A percentile compares a stretch with the other conserved stretches of the same genome.
Evolutionary conservation across 2,329 filamentous ascomycete species (phyloP).

Genomic region (Talaromyces sp.): DNA sequence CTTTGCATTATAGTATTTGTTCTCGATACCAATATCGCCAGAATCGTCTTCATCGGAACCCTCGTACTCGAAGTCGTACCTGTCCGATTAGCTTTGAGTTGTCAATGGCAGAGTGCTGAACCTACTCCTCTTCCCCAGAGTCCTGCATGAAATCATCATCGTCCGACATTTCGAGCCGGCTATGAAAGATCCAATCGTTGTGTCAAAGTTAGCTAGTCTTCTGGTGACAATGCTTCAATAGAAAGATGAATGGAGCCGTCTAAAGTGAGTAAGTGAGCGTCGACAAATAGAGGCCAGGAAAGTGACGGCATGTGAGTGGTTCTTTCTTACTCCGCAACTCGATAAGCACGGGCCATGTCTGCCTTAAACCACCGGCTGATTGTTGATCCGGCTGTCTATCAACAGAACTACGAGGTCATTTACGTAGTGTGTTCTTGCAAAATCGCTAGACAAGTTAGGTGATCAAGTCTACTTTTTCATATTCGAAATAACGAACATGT

Average conservation of each 20-base stretch:
- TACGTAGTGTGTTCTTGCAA: background rate
- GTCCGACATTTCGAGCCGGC: conserved; percentile 61
- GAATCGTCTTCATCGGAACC: conserved; percentile 85
- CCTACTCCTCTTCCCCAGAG: conserved; percentile 79
- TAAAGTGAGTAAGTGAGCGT: background rate
- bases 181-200: background rate
- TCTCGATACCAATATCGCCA: conserved; percentile 92
- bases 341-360: conserved; percentile 4
- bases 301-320: background rate
- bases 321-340: background rate
- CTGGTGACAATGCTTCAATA: background rate
- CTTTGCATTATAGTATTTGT: conserved; percentile 99
- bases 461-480: background rate
- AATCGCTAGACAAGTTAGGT: background rate
- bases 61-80: conserved; percentile 96
- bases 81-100: conserved; percentile 37
- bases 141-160: conserved; percentile 93
- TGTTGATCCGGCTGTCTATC: background rate
- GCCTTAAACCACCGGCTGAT: background rate
- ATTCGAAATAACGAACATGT: background rate
- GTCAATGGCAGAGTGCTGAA: conserved; percentile 14
- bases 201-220: background rate
- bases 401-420: background rate
- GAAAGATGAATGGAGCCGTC: background rate
- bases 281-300: background rate